Base-by-base conservation (phyloP, 2,329 filamentous ascomycete genomes). In the Paraconiothyrium sp. region DNA sequence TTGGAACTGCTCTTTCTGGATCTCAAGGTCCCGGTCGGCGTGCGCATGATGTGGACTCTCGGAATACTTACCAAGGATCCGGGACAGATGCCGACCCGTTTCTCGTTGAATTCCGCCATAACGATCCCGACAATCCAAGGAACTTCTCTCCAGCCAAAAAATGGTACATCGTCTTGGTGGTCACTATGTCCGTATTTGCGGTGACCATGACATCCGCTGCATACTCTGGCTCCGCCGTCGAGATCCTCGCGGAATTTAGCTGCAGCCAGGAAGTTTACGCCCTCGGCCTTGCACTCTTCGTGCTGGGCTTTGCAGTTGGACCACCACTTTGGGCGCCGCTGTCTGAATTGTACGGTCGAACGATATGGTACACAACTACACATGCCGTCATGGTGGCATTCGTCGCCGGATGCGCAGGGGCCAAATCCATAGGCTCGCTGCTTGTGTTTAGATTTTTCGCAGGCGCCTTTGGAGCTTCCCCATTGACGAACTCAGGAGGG, bases 161-260 rank as follows among this genome's bases (percentile, higher is more conserved):
- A 79, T 93, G 90, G 90, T 72, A 75, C 35, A 86, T 90, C 65
- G 90, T 88, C 2, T 70, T 85, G 54, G 74, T 89, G 47, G 86
- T 89, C 59, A 88, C 90, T 16, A 69, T 90, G 32, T 87, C 90
- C 14, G 90, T 89, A 0, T 82, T 93, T 44, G 89, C 80, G 37
- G 89, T 92, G 32, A 83, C 90, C 3, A 90, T 93, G 68, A 86
- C 88, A 58, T 90, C 88, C 20, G 89, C 88, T 1, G 89, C 89
- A 22, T 91, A 88, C 75, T 86, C 85, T 3, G 87, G 87, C 13
- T 86, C 86, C 48, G 73, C 88, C 14, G 59, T 67, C 10, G 79
- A 86, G 49, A 82, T 92, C 55, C 81, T 88, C 14, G 48, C 63
- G 1, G 80, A 87, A 32, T 90, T 92, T 65, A 59, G 78, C n/a